These are phyloP conservation scores for Nigrospora osmanthi DNA, from an alignment of 2,329 filamentous ascomycete species.

Conservation along the genomic window DNA sequence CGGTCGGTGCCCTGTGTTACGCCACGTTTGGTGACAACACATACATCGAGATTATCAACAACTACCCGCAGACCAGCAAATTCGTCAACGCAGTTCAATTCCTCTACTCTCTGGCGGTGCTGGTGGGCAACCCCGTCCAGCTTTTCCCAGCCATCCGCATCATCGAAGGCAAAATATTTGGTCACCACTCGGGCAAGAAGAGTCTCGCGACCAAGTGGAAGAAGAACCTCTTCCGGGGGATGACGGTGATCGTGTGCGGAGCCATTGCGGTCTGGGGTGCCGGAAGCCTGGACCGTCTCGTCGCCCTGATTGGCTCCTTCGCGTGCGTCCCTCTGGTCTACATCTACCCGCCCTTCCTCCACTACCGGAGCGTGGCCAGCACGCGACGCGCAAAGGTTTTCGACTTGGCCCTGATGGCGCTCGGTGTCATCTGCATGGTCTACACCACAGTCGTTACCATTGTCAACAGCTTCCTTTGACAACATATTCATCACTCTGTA, in stretches of 20 bases:
- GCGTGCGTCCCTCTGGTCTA: constrained; percentile 71
- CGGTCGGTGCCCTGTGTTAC: constrained; percentile 66
- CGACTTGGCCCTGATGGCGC: constrained; percentile 53
- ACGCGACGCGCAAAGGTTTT: constrained; percentile 45
- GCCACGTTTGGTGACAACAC: constrained; percentile 63
- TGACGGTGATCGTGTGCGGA: constrained; percentile 50
- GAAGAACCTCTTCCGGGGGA: constrained; percentile 60
- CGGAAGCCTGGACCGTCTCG: constrained; percentile 65
- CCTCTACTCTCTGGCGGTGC: constrained; percentile 63
- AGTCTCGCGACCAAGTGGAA: constrained; percentile 62
- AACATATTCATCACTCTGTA: no score
- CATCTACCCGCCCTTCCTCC: constrained; percentile 66
- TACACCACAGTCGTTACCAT: constrained; percentile 63
- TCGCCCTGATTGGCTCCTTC: constrained; percentile 65
- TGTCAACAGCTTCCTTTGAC: constrained; percentile 26
- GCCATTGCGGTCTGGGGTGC: constrained; percentile 56
- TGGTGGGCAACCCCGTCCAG: constrained; percentile 68
- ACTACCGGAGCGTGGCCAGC: constrained; percentile 59
- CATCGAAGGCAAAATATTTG: constrained; percentile 60
- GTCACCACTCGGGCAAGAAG: constrained; percentile 60
- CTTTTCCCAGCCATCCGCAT: constrained; percentile 68
- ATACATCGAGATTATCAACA: constrained; percentile 68
- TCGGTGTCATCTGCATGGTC: constrained; percentile 60
- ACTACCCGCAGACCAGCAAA: constrained; percentile 62
- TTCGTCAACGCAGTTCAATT: constrained; percentile 73